These are phyloP conservation scores for Ascochyta koolunga DNA, from an alignment of 2,329 filamentous ascomycete species.

Conservation along the genomic window DNA sequence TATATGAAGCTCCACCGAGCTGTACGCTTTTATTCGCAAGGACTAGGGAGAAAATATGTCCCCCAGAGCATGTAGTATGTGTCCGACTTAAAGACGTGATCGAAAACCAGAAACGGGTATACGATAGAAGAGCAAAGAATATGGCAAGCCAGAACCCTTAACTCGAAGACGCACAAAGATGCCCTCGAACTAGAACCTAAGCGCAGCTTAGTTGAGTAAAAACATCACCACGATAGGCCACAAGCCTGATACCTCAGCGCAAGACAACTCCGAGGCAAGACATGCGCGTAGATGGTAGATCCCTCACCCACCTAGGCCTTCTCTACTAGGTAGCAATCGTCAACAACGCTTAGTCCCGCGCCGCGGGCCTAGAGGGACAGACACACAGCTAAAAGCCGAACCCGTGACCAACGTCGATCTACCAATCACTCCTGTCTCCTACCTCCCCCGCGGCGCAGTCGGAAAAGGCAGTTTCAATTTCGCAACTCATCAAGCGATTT, in stretches of 20 bases:
- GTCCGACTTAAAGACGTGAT: not conserved
- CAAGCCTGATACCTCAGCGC: not conserved
- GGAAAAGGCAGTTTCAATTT: slow-evolving; percentile 21
- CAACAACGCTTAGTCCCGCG: slow-evolving; percentile 9
- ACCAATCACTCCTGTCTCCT: not conserved
- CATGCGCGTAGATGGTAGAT: slow-evolving; percentile 9
- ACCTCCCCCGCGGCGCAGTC: slow-evolving; percentile 23
- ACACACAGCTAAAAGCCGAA: too few relatives aligned
- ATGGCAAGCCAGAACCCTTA: not conserved
- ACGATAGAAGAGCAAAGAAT: not conserved
- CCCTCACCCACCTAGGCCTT: too few relatives aligned
- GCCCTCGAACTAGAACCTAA: not conserved
- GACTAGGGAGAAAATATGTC: not conserved
- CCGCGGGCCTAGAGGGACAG: too few relatives aligned
- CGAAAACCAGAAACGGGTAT: not conserved
- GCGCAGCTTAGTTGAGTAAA: not conserved
- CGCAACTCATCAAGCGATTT: not conserved
- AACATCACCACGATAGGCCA: slow-evolving; percentile 13
- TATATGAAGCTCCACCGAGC: slow-evolving; percentile 1
- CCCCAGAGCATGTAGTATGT: not conserved
- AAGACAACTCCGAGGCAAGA: slow-evolving; percentile 24
- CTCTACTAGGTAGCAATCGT: not conserved
- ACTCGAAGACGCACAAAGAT: not conserved
- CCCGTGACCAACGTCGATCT: too few relatives aligned
- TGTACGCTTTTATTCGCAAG: not conserved